A percentile compares a stretch with the other conserved stretches of the same genome.
Conservation (phyloP, 1,284 basidiomycete species). For the Heterobasidion parviporum region DNA sequence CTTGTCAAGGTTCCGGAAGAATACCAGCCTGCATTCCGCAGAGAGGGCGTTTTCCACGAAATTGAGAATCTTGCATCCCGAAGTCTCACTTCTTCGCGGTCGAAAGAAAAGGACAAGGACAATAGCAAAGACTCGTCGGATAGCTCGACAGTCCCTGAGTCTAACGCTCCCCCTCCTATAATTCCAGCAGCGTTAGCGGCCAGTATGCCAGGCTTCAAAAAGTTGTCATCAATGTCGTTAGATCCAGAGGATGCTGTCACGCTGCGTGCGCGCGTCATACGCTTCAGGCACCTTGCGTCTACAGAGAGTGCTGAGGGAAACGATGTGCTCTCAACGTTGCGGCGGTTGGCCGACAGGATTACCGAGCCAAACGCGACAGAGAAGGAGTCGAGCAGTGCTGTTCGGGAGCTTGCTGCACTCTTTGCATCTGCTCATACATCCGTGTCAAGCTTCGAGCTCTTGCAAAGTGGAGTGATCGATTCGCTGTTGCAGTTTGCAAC, state of each 20-base stretch:
- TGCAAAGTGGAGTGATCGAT: slow-evolving; percentile 91
- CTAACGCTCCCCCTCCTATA: slow-evolving; percentile 22
- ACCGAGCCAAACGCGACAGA: slow-evolving; percentile 49
- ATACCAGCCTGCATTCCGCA: slow-evolving; percentile 81
- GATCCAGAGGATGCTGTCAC: slow-evolving; percentile 89
- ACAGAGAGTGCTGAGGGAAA: slow-evolving; percentile 57
- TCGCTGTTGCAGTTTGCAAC: slow-evolving; percentile 80
- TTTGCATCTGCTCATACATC: slow-evolving; percentile 75
- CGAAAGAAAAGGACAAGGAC: slow-evolving; percentile 35
- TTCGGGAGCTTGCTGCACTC: slow-evolving; percentile 69
- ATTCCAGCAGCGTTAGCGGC: slow-evolving; percentile 27
- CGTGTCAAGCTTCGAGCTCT: slow-evolving; percentile 92
- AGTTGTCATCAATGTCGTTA: slow-evolving; percentile 51
- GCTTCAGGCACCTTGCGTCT: slow-evolving; percentile 65
- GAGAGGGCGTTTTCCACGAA: slow-evolving; percentile 93
- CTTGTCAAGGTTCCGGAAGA: slow-evolving; percentile 74
- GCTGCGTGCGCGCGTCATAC: slow-evolving; percentile 78
- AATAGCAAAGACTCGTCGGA: slow-evolving; percentile 23
- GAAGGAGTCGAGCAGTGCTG: slow-evolving; percentile 52
- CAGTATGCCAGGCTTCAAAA: slow-evolving; percentile 57
- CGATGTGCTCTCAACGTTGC: slow-evolving; percentile 57
- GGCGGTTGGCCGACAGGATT: slow-evolving; percentile 57
- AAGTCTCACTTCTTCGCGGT: slow-evolving; percentile 46
- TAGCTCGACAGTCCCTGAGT: slow-evolving; percentile 28
- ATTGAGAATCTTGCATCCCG: slow-evolving; percentile 69